Evolutionary conservation across 2,329 filamentous ascomycete species (phyloP).

Genomic region (Neopestalotiopsis rosae): DNA sequence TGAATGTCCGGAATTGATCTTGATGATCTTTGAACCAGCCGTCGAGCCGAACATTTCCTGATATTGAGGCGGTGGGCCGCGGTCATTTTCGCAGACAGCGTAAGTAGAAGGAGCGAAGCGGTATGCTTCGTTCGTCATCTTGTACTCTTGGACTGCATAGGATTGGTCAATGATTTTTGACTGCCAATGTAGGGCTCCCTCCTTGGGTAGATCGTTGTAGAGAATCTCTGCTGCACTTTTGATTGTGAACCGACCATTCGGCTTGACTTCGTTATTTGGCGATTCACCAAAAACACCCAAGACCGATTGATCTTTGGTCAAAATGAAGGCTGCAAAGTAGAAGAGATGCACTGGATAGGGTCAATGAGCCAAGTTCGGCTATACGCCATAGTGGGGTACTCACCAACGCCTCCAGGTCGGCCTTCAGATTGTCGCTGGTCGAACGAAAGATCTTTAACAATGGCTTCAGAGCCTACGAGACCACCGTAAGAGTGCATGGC

Average conservation of each 20-base stretch:
- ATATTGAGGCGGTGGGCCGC: neutral
- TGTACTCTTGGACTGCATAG: neutral
- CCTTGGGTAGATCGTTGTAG: conserved; percentile 26
- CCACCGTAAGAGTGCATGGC: conserved; percentile 34
- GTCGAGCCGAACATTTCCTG: neutral
- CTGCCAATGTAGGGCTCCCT: conserved; percentile 24
- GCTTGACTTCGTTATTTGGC: conserved; percentile 13
- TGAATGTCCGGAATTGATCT: conserved; percentile 4
- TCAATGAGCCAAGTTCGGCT: neutral
- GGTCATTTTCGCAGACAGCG: conserved; percentile 10
- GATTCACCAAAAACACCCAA: conserved; percentile 17
- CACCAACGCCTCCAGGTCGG: conserved; percentile 16
- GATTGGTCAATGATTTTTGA: conserved; percentile 20
- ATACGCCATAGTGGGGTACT: neutral
- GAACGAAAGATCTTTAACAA: conserved; percentile 23
- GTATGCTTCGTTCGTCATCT: neutral
- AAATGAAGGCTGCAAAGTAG: conserved; percentile 28
- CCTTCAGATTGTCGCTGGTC: conserved; percentile 18
- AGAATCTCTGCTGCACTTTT: conserved; percentile 18
- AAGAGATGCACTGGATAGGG: conserved; percentile 23
- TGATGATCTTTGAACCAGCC: neutral
- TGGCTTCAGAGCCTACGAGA: conserved; percentile 28
- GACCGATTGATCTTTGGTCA: conserved; percentile 26
- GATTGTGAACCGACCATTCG: conserved; percentile 25
- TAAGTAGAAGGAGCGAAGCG: conserved; percentile 8